Conservation (phyloP, 768 basidiomycete genomes). For the Lactifluus rugatus region DNA sequence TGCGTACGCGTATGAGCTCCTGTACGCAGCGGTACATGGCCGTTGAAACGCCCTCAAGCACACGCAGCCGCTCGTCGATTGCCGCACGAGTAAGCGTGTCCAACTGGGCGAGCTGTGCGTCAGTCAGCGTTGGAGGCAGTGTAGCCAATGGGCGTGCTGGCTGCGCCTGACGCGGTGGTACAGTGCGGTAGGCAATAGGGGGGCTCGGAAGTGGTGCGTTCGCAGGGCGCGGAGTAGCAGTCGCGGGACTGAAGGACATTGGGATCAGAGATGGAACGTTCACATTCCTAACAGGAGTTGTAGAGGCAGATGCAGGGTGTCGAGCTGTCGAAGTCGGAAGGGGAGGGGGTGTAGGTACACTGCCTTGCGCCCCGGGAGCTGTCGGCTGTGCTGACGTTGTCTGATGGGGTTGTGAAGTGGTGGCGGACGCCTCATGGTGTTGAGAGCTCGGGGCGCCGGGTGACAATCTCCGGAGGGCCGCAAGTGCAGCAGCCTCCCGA, state of each 20-base stretch:
- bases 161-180: not conserved
- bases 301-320: conserved; percentile 12
- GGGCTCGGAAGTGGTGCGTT: conserved; percentile 8
- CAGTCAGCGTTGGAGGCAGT: conserved; percentile 41
- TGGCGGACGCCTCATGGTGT: not conserved
- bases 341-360: conserved; percentile 1
- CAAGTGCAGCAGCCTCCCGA: conserved; percentile 52
- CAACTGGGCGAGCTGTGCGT: conserved; percentile 54
- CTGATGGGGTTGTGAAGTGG: not conserved
- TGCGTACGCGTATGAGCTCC: conserved; percentile 68
- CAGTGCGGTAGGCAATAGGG: conserved; percentile 11
- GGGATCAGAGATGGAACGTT: conserved; percentile 32
- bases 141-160: conserved; percentile 20
- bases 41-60: conserved; percentile 69
- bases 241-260: conserved; percentile 28
- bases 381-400: conserved; percentile 2
- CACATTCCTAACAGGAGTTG: conserved; percentile 14
- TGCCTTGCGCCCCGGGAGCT: conserved; percentile 3
- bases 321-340: not conserved
- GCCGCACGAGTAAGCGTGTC: conserved; percentile 66
- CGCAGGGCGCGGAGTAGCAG: conserved; percentile 1
- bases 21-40: conserved; percentile 67
- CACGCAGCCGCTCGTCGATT: conserved; percentile 73
- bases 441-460: not conserved
- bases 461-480: conserved; percentile 49